These are phyloP conservation scores for Flaveria floridana DNA, from an alignment of 140 eudicot species.

Conservation along the genomic window DNA sequence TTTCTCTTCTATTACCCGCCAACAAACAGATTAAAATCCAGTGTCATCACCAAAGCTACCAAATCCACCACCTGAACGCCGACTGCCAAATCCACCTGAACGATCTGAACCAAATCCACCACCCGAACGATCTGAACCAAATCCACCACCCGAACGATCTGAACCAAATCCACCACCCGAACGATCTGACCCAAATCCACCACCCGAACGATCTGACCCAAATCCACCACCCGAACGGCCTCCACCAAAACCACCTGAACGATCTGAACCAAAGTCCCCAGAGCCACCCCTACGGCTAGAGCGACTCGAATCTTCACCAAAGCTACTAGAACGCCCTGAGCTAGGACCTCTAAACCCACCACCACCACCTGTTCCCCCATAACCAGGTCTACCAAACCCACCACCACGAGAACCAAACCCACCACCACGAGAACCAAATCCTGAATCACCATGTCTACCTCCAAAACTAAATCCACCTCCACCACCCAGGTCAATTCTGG, in stretches of 20 bases:
- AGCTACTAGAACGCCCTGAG: slow-evolving; percentile 49
- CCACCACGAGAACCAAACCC: slow-evolving; percentile 51
- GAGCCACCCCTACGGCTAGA: slow-evolving; percentile 32
- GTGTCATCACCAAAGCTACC: slow-evolving; percentile 48
- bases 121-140: slow-evolving; percentile 46
- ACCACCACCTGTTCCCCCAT: slow-evolving; percentile 40
- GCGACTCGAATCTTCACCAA: slow-evolving; percentile 42
- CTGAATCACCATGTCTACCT: slow-evolving; percentile 50
- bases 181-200: slow-evolving; percentile 46
- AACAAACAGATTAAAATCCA: slow-evolving; percentile 24
- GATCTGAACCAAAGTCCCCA: slow-evolving; percentile 43
- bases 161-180: slow-evolving; percentile 42
- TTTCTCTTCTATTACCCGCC: slow-evolving; percentile 17
- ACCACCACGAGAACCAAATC: slow-evolving; percentile 36
- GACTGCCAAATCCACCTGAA: slow-evolving; percentile 44
- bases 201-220: slow-evolving; percentile 48
- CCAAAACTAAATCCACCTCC: slow-evolving; percentile 62
- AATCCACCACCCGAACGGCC: slow-evolving; percentile 37
- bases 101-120: slow-evolving; percentile 43
- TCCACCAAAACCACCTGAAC: slow-evolving; percentile 46
- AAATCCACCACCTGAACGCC: slow-evolving; percentile 44
- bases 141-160: slow-evolving; percentile 35
- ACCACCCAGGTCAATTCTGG: slow-evolving; percentile 53
- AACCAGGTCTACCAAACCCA: slow-evolving; percentile 51
- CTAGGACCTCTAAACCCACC: slow-evolving; percentile 46